These are phyloP conservation scores for Backusella liffmaniae DNA, from an alignment of 192 early-diverging fungal genomes.

Conservation along the genomic window DNA sequence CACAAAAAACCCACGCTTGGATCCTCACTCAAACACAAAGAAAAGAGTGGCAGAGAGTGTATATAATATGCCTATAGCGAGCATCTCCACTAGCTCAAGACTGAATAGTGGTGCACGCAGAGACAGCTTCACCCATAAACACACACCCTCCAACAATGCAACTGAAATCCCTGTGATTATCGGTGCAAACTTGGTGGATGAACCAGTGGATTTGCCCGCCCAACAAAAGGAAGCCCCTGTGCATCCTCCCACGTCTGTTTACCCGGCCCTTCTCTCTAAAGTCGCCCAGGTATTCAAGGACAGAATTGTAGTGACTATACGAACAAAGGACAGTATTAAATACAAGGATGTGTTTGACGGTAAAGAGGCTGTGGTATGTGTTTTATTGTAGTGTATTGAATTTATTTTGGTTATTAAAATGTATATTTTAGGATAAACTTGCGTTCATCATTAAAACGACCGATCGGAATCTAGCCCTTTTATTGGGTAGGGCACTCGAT, in stretches of 20 bases:
- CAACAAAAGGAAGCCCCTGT: background rate
- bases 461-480: conserved; percentile 84
- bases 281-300: conserved; percentile 66
- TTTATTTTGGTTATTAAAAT: conserved; percentile 5
- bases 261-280: conserved; percentile 70
- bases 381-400: background rate
- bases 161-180: background rate
- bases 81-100: background rate
- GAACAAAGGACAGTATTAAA: conserved; percentile 75
- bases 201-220: background rate
- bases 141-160: conserved; percentile 5
- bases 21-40: background rate
- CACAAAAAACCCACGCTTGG: conserved; percentile 3
- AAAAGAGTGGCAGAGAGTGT: conserved; percentile 29
- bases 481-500: conserved; percentile 86
- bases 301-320: conserved; percentile 56
- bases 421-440: conserved; percentile 64
- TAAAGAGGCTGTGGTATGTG: conserved; percentile 77
- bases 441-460: conserved; percentile 75
- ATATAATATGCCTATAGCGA: conserved; percentile 24
- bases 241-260: conserved; percentile 47
- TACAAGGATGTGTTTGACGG: conserved; percentile 86
- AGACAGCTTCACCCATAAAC: conserved; percentile 20
- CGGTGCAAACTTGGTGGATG: background rate
- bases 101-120: background rate